These are phyloP conservation scores for Microdochium bolleyi DNA, from an alignment of 2,329 filamentous ascomycete genomes.

Conservation along the genomic window DNA sequence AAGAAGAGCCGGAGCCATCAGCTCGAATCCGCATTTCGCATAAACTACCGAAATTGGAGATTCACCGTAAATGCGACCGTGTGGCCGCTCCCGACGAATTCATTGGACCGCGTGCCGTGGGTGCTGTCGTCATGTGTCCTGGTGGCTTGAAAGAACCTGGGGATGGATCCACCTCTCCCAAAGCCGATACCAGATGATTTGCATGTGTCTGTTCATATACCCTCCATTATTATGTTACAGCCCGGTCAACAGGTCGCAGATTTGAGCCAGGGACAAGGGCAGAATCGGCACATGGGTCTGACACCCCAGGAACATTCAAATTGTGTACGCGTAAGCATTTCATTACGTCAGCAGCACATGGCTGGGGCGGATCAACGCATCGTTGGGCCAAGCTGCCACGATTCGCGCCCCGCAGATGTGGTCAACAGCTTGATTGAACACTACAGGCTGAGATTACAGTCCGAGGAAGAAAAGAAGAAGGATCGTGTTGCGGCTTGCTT, in stretches of 20 bases:
- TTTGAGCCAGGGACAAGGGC: neutral
- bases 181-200: neutral
- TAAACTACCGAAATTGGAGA: neutral
- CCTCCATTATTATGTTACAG: too few species aligned
- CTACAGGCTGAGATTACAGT: too few species aligned
- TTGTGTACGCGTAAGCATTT: too few species aligned
- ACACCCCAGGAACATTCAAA: too few species aligned
- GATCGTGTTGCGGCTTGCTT: too few species aligned
- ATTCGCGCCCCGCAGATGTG: too few species aligned
- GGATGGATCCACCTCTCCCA: neutral
- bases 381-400: too few species aligned
- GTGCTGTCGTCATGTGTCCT: neutral
- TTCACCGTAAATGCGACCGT: neutral
- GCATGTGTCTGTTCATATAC: too few species aligned
- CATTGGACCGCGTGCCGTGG: neutral
- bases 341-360: too few species aligned
- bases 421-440: too few species aligned
- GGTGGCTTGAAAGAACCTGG: neutral
- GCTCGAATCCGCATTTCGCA: neutral
- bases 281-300: neutral
- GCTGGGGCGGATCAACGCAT: too few species aligned
- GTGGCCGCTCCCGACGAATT: neutral
- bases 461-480: too few species aligned
- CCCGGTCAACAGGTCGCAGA: neutral
- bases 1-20: neutral